These are phyloP conservation scores for Salix brachista DNA, from an alignment of 345 rosid genomes.

Conservation along the genomic window DNA sequence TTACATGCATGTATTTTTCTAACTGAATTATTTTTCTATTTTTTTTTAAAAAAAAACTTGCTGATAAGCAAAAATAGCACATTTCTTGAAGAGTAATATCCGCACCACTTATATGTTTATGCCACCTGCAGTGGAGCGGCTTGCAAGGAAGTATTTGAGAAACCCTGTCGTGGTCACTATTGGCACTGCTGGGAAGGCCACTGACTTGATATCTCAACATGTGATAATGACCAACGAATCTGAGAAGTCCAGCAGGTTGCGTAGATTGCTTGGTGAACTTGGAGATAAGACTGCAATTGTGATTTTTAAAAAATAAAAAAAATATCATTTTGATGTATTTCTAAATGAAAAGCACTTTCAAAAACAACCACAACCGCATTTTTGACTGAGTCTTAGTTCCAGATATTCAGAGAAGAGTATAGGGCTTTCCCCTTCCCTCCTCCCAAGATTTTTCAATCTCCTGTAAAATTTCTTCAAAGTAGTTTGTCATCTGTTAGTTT, in stretches of 20 bases:
- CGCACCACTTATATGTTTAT: conserved; percentile 14
- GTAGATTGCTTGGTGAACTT: conserved; percentile 75
- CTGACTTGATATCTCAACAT: conserved; percentile 81
- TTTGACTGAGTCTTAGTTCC: no score
- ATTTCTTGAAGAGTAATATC: no score
- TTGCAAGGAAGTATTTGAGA: conserved; percentile 47
- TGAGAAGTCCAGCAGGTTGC: conserved; percentile 61
- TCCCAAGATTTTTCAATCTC: background rate
- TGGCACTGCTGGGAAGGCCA: conserved; percentile 94
- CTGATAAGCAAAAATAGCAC: no score
- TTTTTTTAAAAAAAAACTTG: no score
- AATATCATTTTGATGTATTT: no score
- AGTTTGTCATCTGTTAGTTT: background rate
- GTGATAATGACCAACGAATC: conserved; percentile 89
- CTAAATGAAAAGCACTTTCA: no score
- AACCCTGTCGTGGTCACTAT: conserved; percentile 89
- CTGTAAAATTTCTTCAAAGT: background rate
- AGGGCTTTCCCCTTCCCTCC: background rate
- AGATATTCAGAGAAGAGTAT: background rate
- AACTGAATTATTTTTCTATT: no score
- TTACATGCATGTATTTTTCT: no score
- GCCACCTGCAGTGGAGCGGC: conserved; percentile 94
- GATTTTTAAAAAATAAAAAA: no score
- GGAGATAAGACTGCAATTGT: conserved; percentile 86
- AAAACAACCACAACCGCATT: no score